Evolutionary conservation across 1,284 basidiomycete genomes (phyloP).

Genomic region (Marasmius sp.): DNA sequence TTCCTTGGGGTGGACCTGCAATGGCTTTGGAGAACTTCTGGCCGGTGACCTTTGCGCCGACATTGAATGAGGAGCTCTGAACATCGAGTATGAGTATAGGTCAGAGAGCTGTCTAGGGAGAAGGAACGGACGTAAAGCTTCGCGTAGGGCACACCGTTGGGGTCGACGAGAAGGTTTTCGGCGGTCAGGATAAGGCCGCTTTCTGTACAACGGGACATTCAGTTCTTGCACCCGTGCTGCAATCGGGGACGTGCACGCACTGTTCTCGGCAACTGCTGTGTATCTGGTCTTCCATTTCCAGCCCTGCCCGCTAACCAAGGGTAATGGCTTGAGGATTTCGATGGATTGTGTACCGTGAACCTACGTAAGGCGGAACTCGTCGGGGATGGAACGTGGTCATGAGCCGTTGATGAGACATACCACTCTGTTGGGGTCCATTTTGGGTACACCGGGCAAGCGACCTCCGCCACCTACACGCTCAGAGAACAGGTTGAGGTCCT

Average conservation of each 20-base stretch:
- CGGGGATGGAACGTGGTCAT: neutral
- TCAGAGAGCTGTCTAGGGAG: neutral
- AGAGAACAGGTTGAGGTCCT: conserved; percentile 68
- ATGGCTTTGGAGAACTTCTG: conserved; percentile 68
- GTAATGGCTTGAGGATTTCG: conserved; percentile 69
- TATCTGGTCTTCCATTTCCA: conserved; percentile 66
- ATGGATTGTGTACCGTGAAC: conserved; percentile 76
- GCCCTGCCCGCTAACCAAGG: conserved; percentile 61
- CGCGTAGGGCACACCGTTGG: conserved; percentile 64
- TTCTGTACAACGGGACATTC: conserved; percentile 40
- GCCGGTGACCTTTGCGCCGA: conserved; percentile 74
- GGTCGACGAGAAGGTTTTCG: conserved; percentile 63
- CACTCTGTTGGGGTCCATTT: conserved; percentile 62
- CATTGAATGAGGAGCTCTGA: conserved; percentile 71
- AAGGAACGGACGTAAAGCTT: conserved; percentile 60
- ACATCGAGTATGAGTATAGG: neutral
- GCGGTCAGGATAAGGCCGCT: conserved; percentile 73
- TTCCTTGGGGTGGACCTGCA: conserved; percentile 64
- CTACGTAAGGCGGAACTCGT: conserved; percentile 31
- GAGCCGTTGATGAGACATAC: conserved; percentile 36
- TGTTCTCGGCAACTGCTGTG: conserved; percentile 75
- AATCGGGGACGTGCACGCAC: conserved; percentile 38
- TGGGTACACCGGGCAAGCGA: conserved; percentile 59
- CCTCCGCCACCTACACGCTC: conserved; percentile 43
- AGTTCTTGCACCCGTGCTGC: neutral